These are phyloP conservation scores for Lizanozyma gosingica DNA, from an alignment of 1,139 yeast genomes.

Conservation along the genomic window DNA sequence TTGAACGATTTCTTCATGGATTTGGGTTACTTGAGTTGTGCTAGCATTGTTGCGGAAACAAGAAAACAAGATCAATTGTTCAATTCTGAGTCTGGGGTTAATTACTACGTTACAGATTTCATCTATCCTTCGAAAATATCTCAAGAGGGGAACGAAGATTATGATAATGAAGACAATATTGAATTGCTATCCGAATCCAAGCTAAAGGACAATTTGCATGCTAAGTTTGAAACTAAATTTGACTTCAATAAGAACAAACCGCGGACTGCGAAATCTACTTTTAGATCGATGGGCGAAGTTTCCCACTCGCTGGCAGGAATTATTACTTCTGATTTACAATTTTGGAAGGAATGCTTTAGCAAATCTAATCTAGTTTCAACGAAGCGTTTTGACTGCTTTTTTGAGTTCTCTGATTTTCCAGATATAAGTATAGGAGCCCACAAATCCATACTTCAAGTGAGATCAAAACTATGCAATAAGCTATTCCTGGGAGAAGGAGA, in stretches of 20 bases:
- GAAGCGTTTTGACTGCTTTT: conserved; percentile 17
- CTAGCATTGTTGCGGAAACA: conserved; percentile 5
- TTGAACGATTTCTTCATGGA: conserved; percentile 39
- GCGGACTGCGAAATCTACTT: conserved; percentile 1
- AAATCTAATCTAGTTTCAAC: conserved; percentile 2
- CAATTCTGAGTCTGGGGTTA: conserved; percentile 17
- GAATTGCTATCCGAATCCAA: not conserved
- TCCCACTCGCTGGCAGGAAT: not conserved
- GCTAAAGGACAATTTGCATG: conserved; percentile 6
- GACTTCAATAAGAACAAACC: conserved; percentile 11
- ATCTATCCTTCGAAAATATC: conserved; percentile 14
- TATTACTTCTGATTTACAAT: not conserved
- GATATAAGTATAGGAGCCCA: conserved; percentile 22
- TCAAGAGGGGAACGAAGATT: conserved; percentile 10
- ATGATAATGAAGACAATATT: conserved; percentile 9
- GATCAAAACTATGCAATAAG: conserved; percentile 20
- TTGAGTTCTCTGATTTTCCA: conserved; percentile 14
- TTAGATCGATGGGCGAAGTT: not conserved
- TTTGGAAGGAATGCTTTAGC: not conserved
- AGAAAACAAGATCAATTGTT: conserved; percentile 14
- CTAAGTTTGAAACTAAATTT: conserved; percentile 10
- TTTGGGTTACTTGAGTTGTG: conserved; percentile 41
- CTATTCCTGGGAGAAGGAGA: conserved; percentile 14
- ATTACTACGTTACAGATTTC: conserved; percentile 20
- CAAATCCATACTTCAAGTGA: conserved; percentile 15